A percentile compares a stretch with the other conserved stretches of the same genome.
Conservation (phyloP, 805 yeast genomes). For the Candida loeiensis region DNA sequence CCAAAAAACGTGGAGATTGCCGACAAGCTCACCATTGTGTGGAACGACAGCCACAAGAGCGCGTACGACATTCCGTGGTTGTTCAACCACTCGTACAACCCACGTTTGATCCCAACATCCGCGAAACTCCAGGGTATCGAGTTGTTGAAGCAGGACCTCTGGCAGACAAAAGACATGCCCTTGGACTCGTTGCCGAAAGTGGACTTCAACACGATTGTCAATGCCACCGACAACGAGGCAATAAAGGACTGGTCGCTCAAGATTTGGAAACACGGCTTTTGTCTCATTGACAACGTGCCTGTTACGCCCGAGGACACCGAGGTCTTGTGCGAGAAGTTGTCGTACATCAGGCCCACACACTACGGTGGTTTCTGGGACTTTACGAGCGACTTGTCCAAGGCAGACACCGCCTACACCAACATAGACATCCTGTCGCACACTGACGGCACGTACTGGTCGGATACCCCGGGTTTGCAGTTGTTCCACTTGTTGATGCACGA, state of each 20-base stretch:
- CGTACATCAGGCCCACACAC: slow-evolving; percentile 64
- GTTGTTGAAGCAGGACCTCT: slow-evolving; percentile 31
- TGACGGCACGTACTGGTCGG: slow-evolving; percentile 73
- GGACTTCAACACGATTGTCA: slow-evolving; percentile 46
- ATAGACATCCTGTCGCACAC: slow-evolving; percentile 63
- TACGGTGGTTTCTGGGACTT: slow-evolving; percentile 83
- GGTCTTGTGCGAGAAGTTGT: slow-evolving; percentile 51
- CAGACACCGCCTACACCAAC: slow-evolving; percentile 71
- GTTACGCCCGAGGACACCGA: slow-evolving; percentile 58
- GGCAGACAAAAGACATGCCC: slow-evolving; percentile 44
- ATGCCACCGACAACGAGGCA: slow-evolving; percentile 29
- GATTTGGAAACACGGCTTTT: slow-evolving; percentile 56
- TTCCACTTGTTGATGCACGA: slow-evolving; percentile 65
- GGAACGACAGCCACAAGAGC: slow-evolving; percentile 43
- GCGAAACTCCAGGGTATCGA: slow-evolving; percentile 20
- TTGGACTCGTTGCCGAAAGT: slow-evolving; percentile 42
- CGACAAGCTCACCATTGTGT: slow-evolving; percentile 20
- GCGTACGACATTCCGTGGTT: slow-evolving; percentile 42
- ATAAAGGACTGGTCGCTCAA: slow-evolving; percentile 54
- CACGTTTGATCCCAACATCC: slow-evolving; percentile 34
- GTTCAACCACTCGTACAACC: slow-evolving; percentile 49
- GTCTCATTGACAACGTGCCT: slow-evolving; percentile 59
- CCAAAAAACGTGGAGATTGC: slow-evolving; percentile 13
- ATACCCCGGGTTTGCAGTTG: slow-evolving; percentile 67
- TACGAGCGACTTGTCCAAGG: slow-evolving; percentile 62